Evolutionary conservation across 352 stramenopile species (phyloP).

Genomic region (Phytophthora sansomeana): DNA sequence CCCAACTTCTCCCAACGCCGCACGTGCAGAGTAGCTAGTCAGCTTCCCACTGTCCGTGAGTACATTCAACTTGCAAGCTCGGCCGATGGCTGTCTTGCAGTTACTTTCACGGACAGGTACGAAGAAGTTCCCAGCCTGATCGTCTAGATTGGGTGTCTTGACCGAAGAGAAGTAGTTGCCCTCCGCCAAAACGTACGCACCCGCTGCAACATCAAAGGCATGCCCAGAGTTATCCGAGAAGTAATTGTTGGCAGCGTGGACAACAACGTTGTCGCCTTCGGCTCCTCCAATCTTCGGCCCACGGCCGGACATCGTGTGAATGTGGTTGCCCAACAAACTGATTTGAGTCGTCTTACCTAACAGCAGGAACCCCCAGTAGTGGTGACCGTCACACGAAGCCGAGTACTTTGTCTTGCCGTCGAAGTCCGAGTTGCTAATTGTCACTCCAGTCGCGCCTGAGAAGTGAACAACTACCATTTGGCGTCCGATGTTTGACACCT

Average conservation of each 20-base stretch:
- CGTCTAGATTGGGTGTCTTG: no score
- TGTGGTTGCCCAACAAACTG: conserved; percentile 27
- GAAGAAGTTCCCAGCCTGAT: no score
- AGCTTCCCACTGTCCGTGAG: conserved; percentile 20
- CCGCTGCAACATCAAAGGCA: no score
- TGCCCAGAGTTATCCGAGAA: no score
- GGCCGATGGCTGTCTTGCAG: conserved; percentile 25
- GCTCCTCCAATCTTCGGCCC: conserved; percentile 40
- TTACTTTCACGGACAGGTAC: conserved; percentile 13
- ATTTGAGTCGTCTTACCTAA: conserved; percentile 28
- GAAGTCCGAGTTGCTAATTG: conserved; percentile 35
- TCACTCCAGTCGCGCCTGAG: conserved; percentile 23
- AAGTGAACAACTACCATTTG: conserved; percentile 35
- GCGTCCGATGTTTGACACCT: conserved; percentile 32
- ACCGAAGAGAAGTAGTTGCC: conserved; percentile 43
- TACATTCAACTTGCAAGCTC: conserved; percentile 34
- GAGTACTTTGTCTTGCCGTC: no score
- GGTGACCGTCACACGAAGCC: conserved; percentile 35
- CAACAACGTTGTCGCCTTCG: no score
- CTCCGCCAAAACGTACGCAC: conserved; percentile 34
- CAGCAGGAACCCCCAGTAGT: conserved; percentile 50
- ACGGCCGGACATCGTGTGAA: conserved; percentile 44
- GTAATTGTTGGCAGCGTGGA: conserved; percentile 42
- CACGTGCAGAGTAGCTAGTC: conserved; percentile 1
- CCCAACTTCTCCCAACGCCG: conserved; percentile 4